Base-by-base conservation (phyloP, 1,139 yeast species). In the Yamadazyma trypodendri region DNA sequence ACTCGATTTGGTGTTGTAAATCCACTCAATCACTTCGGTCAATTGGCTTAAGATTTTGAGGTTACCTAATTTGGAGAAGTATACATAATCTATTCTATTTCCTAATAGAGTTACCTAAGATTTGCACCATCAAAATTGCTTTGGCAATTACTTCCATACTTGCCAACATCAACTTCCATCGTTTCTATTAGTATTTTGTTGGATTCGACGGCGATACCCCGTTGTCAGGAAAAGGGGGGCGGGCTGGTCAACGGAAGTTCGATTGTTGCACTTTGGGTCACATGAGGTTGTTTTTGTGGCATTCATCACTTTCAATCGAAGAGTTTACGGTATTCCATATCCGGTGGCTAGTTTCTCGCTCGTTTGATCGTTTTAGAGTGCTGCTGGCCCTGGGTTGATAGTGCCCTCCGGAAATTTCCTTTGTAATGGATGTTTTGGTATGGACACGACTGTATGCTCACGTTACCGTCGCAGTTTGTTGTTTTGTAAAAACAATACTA, bases 61-160 rank as follows among this genome's bases (percentile, higher is more conserved):
- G 53, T 56, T 56, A 53, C 61, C 61, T 49, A 51, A 49, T 56
- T 56, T 46, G 60, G 59, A 39, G 41, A 31, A 32, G 31, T 32
- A 20, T 32, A 16, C 31, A 32, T 21, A 32, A 36, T 40, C 51
- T 44, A 40, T 36, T 37, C 50, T 42, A 49, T 49, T 55, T 55
- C 60, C 60, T 55, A 54, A 45, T 55, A 48, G 43, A 56, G 59
- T 32, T 35, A 40, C 48, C 11, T 22, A 23, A 28, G 31, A 28
- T 27, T 27, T 27, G 29, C 29, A 27, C 29, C 29, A 27, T 16
- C 29, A 27, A 15, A 11, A 11, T 24, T 10, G 11, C 28, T 3
- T 12, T 24, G 14, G 6, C 9, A 24, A 12, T 12, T 24, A 12
- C 11, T 15, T 18, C 21, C 21, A 18, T 8, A 18, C 21, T 18